Evolutionary conservation across 2,329 filamentous ascomycete genomes (phyloP).

Genomic region (Colletotrichum sp.): DNA sequence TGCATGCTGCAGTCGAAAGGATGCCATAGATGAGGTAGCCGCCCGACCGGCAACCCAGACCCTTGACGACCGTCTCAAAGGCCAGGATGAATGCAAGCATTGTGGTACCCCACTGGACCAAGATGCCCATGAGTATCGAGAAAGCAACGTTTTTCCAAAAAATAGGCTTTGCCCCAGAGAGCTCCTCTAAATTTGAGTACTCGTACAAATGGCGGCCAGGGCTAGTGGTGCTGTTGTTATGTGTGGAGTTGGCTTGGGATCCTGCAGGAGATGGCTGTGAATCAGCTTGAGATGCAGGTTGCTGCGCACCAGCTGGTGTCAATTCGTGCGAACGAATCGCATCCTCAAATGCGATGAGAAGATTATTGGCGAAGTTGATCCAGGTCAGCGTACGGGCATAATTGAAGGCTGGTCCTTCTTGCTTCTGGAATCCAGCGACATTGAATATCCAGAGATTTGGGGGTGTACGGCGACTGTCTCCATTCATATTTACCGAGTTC

Average conservation of each 20-base stretch:
- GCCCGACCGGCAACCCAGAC: background rate
- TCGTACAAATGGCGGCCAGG: background rate
- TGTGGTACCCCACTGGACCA: background rate
- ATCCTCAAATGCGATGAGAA: accelerated
- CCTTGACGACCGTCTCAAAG: background rate
- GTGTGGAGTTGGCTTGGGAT: background rate
- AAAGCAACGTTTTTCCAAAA: background rate
- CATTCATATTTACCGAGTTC: accelerated
- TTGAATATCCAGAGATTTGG: background rate
- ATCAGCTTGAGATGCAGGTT: background rate
- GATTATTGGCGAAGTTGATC: background rate
- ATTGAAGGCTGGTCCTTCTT: background rate
- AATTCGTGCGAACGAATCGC: background rate
- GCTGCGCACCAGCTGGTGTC: accelerated
- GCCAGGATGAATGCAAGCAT: background rate
- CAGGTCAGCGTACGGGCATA: background rate
- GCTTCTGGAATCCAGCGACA: background rate
- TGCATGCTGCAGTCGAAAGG: accelerated
- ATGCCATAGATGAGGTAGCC: background rate
- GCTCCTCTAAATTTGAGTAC: accelerated
- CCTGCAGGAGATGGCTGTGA: accelerated
- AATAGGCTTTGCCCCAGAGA: background rate
- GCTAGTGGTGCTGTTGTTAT: accelerated
- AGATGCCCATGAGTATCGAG: accelerated
- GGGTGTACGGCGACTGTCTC: too few species aligned